A percentile compares a stretch with the other conserved stretches of the same genome.
Evolutionary conservation across 768 basidiomycete genomes (phyloP).

Genomic region (Sistotremastrum niveocremeum): DNA sequence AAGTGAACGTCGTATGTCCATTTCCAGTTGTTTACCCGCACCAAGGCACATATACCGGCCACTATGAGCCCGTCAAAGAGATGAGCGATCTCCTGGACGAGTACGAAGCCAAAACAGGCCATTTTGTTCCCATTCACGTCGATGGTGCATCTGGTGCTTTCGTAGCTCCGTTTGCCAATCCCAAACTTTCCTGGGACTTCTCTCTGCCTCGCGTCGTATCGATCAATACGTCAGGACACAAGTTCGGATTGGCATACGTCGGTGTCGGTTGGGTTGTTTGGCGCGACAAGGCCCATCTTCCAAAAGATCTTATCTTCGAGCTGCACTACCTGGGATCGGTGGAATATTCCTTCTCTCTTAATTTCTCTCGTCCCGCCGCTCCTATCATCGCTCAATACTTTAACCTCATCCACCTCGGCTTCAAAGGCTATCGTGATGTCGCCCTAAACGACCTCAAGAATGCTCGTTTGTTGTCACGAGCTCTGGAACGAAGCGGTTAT

Average conservation of each 20-base stretch:
- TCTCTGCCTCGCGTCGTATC: slow-evolving; percentile 42
- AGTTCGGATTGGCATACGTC: slow-evolving; percentile 42
- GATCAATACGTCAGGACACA: slow-evolving; percentile 50
- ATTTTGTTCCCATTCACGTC: slow-evolving; percentile 32
- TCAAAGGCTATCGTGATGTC: slow-evolving; percentile 35
- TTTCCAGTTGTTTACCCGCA: slow-evolving; percentile 17
- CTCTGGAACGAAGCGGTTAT: slow-evolving; percentile 42
- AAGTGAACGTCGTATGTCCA: slow-evolving; percentile 13
- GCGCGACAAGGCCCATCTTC: slow-evolving; percentile 41
- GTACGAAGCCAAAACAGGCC: slow-evolving; percentile 35
- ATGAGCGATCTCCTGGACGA: slow-evolving; percentile 62
- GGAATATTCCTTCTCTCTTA: slow-evolving; percentile 66
- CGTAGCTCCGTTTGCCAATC: slow-evolving; percentile 46
- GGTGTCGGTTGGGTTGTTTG: slow-evolving; percentile 57
- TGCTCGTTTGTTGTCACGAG: slow-evolving; percentile 50
- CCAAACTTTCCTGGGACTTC: slow-evolving; percentile 48
- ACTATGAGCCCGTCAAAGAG: slow-evolving; percentile 70
- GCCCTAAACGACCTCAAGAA: slow-evolving; percentile 40
- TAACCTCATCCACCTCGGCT: slow-evolving; percentile 50
- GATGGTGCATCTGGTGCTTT: slow-evolving; percentile 53
- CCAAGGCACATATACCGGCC: slow-evolving; percentile 34
- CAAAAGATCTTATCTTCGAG: slow-evolving; percentile 60
- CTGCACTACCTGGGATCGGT: slow-evolving; percentile 36
- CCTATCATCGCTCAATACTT: slow-evolving; percentile 52
- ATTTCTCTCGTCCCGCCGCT: slow-evolving; percentile 48